phyloP scores from a whole-genome alignment of 495 filamentous ascomycete species.

The Hypomontagnella monticulosa region DNA sequence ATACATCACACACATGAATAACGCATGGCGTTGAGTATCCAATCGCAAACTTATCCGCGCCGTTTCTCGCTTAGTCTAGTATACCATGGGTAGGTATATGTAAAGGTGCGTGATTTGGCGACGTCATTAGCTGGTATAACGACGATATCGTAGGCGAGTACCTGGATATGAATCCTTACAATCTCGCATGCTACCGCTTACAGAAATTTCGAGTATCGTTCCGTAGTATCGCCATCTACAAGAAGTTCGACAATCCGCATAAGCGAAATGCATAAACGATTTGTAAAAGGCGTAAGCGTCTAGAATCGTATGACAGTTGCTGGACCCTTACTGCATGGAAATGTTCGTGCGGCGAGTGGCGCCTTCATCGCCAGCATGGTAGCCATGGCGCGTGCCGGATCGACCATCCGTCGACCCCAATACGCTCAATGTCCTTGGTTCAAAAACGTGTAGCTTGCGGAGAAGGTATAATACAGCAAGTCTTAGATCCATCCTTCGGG shows the following conservation, averaged over 20 bases:
- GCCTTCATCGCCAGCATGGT: constrained; percentile 1
- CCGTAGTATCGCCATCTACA: background rate
- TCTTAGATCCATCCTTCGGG: constrained; percentile 14
- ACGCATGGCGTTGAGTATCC: background rate
- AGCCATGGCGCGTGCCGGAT: constrained; percentile 14
- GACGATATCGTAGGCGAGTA: background rate
- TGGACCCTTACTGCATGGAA: background rate
- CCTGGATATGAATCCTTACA: background rate
- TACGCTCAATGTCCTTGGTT: constrained; percentile 5
- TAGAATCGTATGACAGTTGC: constrained; percentile 26
- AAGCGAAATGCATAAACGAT: too few relatives aligned
- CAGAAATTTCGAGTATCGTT: background rate
- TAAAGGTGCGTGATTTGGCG: background rate
- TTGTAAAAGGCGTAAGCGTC: background rate
- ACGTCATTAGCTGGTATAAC: background rate
- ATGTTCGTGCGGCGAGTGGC: background rate
- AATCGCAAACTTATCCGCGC: background rate
- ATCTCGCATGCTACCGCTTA: constrained; percentile 2
- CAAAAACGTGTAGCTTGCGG: constrained; percentile 8
- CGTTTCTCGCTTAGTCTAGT: constrained; percentile 2
- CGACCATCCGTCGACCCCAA: constrained; percentile 14
- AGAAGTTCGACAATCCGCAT: too few relatives aligned
- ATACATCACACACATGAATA: too few relatives aligned
- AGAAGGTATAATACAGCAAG: constrained; percentile 4
- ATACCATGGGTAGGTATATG: constrained; percentile 1